Percentiles rank a stretch among this genome's conserved stretches.
Conservation (phyloP, 164 flowering plant genomes). For the Magnolia sinica region DNA sequence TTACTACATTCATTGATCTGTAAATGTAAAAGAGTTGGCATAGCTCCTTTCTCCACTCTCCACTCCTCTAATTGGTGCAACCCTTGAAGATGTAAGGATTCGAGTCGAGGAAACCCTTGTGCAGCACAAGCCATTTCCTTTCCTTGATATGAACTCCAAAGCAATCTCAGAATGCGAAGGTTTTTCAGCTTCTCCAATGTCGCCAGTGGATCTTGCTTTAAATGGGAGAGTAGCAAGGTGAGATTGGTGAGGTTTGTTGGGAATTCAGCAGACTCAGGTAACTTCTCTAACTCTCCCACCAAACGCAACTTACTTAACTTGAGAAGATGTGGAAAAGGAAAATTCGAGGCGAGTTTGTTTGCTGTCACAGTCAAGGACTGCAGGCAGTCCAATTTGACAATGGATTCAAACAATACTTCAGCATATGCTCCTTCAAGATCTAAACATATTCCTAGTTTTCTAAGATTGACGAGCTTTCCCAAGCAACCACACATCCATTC, state of each 20-base stretch:
- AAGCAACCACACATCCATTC: background rate
- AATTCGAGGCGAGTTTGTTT: background rate
- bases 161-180: background rate
- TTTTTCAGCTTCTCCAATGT: background rate
- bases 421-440: background rate
- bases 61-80: background rate
- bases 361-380: background rate
- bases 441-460: background rate
- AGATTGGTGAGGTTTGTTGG: background rate
- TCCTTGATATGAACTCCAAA: conserved; percentile 4
- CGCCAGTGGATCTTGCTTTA: background rate
- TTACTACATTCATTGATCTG: conserved; percentile 9
- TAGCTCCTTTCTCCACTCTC: background rate
- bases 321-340: background rate
- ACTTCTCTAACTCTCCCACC: background rate
- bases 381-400: background rate
- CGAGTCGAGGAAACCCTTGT: background rate
- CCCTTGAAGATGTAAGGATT: background rate
- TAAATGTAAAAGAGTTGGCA: background rate
- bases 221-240: background rate
- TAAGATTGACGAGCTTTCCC: background rate
- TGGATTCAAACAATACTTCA: background rate
- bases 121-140: conserved; percentile 3
- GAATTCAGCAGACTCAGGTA: background rate
- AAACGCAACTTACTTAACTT: background rate